These are phyloP conservation scores for Leptographium radiaticola DNA, from an alignment of 2,329 filamentous ascomycete genomes.

Conservation along the genomic window DNA sequence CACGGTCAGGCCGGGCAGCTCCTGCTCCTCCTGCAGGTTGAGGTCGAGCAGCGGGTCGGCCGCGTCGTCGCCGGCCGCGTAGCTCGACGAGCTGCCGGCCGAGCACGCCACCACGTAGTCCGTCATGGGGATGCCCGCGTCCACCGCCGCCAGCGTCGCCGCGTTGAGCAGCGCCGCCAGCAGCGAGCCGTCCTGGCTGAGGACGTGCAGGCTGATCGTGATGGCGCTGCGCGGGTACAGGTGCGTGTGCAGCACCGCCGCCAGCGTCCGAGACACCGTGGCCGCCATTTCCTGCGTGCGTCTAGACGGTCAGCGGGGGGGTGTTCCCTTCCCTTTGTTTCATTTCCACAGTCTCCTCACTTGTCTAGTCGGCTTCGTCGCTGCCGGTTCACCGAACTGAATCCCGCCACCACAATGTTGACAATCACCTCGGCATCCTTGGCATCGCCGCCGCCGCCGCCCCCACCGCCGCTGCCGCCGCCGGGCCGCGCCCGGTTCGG, in stretches of 20 bases:
- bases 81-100: constrained; percentile 62
- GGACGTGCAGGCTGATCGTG: constrained; percentile 68
- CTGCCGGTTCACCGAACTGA: constrained; percentile 77
- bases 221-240: constrained; percentile 84
- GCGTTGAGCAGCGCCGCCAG: constrained; percentile 87
- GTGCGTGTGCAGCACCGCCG: constrained; percentile 67
- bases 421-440: constrained; percentile 60
- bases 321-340: too few relatives aligned
- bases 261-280: constrained; percentile 65
- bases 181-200: constrained; percentile 80
- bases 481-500: constrained; percentile 25
- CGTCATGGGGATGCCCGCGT: constrained; percentile 90
- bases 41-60: constrained; percentile 72
- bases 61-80: constrained; percentile 48
- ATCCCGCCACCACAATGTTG: constrained; percentile 74
- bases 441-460: constrained; percentile 16
- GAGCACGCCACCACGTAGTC: constrained; percentile 86
- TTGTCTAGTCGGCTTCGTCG: constrained; percentile 64
- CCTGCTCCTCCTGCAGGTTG: constrained; percentile 69
- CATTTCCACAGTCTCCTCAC: too few relatives aligned
- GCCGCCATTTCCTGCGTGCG: constrained; percentile 69
- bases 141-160: constrained; percentile 77
- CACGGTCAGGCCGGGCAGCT: constrained; percentile 79
- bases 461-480: constrained; percentile 12
- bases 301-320: constrained; percentile 37